A percentile compares a stretch with the other conserved stretches of the same genome.
Evolutionary conservation across 2,329 filamentous ascomycete species (phyloP).

Genomic region (Claviceps maximensis): DNA sequence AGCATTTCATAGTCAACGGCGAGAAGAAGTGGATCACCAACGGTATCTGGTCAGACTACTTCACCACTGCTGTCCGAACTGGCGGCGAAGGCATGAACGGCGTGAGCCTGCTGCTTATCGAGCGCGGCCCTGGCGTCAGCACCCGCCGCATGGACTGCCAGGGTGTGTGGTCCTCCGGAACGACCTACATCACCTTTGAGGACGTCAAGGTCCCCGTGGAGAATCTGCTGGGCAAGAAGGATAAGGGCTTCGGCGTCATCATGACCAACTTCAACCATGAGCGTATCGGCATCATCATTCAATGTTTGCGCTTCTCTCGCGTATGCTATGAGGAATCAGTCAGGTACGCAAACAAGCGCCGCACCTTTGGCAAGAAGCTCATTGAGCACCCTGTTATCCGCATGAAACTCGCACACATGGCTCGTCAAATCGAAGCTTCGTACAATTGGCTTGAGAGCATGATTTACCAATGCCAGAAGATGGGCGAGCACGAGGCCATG

Average conservation of each 20-base stretch:
- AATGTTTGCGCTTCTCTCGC: conserved; percentile 86
- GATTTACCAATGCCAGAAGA: conserved; percentile 83
- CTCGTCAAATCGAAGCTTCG: conserved; percentile 91
- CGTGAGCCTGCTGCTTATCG: conserved; percentile 79
- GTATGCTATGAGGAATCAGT: conserved; percentile 95
- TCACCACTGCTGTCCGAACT: conserved; percentile 90
- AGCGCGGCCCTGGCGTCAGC: conserved; percentile 76
- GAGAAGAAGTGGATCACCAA: conserved; percentile 99
- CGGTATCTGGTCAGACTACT: conserved; percentile 93
- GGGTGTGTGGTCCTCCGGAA: conserved; percentile 89
- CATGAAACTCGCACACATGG: conserved; percentile 96
- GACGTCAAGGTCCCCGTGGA: conserved; percentile 99
- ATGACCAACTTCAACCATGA: conserved; percentile 99
- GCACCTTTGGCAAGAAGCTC: conserved; percentile 90
- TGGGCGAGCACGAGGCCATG: conserved; percentile 94
- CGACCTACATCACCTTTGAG: conserved; percentile 95
- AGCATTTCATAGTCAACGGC: conserved; percentile 98
- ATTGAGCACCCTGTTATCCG: conserved; percentile 96
- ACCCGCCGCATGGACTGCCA: conserved; percentile 97
- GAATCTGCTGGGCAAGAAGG: conserved; percentile 94
- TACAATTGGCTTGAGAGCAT: conserved; percentile 95
- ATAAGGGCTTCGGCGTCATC: conserved; percentile 96
- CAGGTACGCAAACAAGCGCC: conserved; percentile 94
- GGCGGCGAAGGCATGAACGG: conserved; percentile 85
- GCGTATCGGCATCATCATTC: conserved; percentile 96